Conservation (phyloP, 495 filamentous ascomycete genomes). For the Daldinia grandis region DNA sequence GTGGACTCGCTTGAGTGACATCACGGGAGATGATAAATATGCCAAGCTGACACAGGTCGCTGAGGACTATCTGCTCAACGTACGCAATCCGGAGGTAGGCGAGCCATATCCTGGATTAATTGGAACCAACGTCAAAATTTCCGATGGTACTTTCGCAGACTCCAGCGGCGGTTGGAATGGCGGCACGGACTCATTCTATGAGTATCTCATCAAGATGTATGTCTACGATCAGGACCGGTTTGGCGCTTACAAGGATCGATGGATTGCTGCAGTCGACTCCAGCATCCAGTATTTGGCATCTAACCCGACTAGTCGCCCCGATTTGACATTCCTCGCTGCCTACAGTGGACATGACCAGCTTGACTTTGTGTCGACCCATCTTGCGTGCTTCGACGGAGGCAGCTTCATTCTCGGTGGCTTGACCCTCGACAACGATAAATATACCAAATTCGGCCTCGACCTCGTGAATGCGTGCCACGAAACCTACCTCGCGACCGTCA, state of each 20-base stretch:
- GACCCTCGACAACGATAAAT: slow-evolving; percentile 67
- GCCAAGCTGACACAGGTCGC: slow-evolving; percentile 71
- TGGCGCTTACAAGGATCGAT: slow-evolving; percentile 70
- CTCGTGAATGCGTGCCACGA: slow-evolving; percentile 78
- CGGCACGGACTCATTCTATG: slow-evolving; percentile 84
- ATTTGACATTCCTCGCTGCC: slow-evolving; percentile 77
- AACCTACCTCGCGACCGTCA: slow-evolving; percentile 73
- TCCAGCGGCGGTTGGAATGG: slow-evolving; percentile 79
- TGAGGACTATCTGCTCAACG: slow-evolving; percentile 75
- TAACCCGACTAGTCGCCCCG: slow-evolving; percentile 73
- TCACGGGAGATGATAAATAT: slow-evolving; percentile 73
- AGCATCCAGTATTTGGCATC: slow-evolving; percentile 75
- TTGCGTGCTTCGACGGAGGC: slow-evolving; percentile 87
- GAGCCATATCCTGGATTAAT: slow-evolving; percentile 83
- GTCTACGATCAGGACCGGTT: slow-evolving; percentile 78
- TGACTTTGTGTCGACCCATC: slow-evolving; percentile 65
- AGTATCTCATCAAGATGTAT: slow-evolving; percentile 95
- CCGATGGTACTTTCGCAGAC: slow-evolving; percentile 72
- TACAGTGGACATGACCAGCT: slow-evolving; percentile 60
- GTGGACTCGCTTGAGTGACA: slow-evolving; percentile 84
- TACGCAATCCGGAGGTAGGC: slow-evolving; percentile 62
- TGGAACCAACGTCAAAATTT: slow-evolving; percentile 71
- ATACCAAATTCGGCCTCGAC: slow-evolving; percentile 76
- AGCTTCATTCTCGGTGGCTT: slow-evolving; percentile 88
- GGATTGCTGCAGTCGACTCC: slow-evolving; percentile 80